Evolutionary conservation across 768 basidiomycete species (phyloP).

Genomic region (Pisolithus microcarpus): DNA sequence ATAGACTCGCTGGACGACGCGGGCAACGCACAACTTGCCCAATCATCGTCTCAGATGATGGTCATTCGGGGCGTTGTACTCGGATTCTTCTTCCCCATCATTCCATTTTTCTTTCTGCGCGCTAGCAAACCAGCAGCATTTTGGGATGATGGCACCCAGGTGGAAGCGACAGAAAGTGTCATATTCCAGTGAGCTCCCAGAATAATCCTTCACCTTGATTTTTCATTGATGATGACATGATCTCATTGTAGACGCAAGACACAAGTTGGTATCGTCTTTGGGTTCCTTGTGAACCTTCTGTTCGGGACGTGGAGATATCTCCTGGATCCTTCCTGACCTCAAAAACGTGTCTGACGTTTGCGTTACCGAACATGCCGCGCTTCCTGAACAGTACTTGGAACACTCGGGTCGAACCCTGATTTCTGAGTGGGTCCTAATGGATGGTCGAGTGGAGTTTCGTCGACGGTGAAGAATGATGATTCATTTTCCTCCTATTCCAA

Average conservation of each 20-base stretch:
- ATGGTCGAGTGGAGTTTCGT: too few species aligned
- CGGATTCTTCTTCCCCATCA: constrained; percentile 90
- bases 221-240: constrained; percentile 1
- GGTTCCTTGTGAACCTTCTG: constrained; percentile 75
- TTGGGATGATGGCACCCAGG: constrained; percentile 65
- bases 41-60: constrained; percentile 52
- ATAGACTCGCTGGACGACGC: constrained; percentile 75
- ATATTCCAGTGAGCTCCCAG: constrained; percentile 85
- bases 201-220: too few species aligned
- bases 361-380: too few species aligned
- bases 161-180: constrained; percentile 51
- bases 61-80: constrained; percentile 76
- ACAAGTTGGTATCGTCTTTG: constrained; percentile 82
- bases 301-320: constrained; percentile 80
- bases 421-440: too few species aligned
- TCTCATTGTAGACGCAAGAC: constrained; percentile 43
- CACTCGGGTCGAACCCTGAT: too few species aligned
- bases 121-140: constrained; percentile 68
- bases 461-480: too few species aligned
- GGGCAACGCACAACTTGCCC: constrained; percentile 51
- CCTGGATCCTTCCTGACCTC: constrained; percentile 41
- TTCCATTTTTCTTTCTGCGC: constrained; percentile 86
- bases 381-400: too few species aligned
- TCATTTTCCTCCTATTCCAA: too few species aligned
- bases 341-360: too few species aligned